phyloP scores from a whole-genome alignment of 768 basidiomycete genomes.

The Pleurotus citrinopileatus region DNA sequence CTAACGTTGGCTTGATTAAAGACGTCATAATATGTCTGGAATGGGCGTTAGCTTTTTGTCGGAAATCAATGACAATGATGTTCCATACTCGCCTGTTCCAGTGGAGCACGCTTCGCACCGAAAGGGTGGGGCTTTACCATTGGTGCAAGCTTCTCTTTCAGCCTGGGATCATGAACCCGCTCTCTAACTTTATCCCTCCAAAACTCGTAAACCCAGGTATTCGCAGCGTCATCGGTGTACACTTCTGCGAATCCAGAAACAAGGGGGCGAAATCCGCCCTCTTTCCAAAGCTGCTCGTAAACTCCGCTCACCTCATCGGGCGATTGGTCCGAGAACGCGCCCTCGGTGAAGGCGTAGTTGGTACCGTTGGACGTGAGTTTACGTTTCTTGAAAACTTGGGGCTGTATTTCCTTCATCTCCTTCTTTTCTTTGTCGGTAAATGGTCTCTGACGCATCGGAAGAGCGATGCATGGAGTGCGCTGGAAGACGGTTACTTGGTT shows the following conservation, averaged over 20 bases:
- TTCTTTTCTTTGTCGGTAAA: constrained; percentile 39
- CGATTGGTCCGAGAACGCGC: constrained; percentile 14
- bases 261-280: constrained; percentile 20
- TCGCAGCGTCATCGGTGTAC: constrained; percentile 16
- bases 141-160: constrained; percentile 23
- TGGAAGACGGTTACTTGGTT: constrained; percentile 25
- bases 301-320: constrained; percentile 19
- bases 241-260: constrained; percentile 17
- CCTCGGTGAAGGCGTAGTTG: constrained; percentile 10
- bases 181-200: constrained; percentile 22
- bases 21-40: constrained; percentile 12
- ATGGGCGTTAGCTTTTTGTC: neutral
- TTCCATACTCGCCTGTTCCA: constrained; percentile 15
- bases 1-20: constrained; percentile 16
- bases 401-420: constrained; percentile 15
- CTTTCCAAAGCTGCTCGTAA: constrained; percentile 19
- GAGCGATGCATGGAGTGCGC: constrained; percentile 40
- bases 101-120: constrained; percentile 19
- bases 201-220: constrained; percentile 21
- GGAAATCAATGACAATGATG: neutral
- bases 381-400: constrained; percentile 20
- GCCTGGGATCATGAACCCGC: constrained; percentile 18
- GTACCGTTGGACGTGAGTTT: constrained; percentile 19
- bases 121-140: constrained; percentile 20
- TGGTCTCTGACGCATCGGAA: constrained; percentile 56